Base-by-base conservation (phyloP, 306 rosid species). In the Pyrus bretschneideri region DNA sequence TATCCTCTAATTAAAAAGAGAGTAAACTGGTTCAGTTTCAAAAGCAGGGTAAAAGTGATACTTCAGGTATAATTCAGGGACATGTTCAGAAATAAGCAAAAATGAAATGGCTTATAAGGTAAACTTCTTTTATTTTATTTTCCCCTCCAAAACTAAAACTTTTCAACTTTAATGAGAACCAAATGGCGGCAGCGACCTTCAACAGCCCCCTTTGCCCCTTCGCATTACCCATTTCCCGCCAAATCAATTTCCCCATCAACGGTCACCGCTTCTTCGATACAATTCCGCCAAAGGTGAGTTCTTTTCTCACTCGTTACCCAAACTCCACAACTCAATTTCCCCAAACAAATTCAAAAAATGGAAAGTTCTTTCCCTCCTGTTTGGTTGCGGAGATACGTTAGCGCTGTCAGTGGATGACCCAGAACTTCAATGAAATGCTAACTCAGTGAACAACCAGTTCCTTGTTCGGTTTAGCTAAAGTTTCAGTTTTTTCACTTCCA, bases 191-290 rank as follows among this genome's bases (percentile, higher is more conserved):
- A 59, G 58, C 19, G 19, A 27, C 69, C 67, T 72, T 15, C 17
- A 40, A 29, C 75, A 74, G 4, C 69, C 78, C 74, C 60, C 3
- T 57, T 58, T 45, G 62, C 19, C 44, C 54, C 49, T 83, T 75
- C 66, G 14, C 72, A 11, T 1, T 64, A 35, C 51, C 69, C 72
- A 9, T 85, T 76, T 72, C 83, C 70, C 78, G 75, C 68, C 82
- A 65, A 64, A 78, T 31, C 25, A 30, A 9, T 66, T 52, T 69
- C 76, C 23, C n/a, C 7, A 0, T 14, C 65, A 55, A 38, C 57
- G 35, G 38, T 8, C 14, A n/a, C n/a, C n/a, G n/a, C n/a, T n/a
- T n/a, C n/a, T n/a, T n/a, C n/a, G n/a, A n/a, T n/a, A n/a, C n/a
- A n/a, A n/a, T n/a, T n/a, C n/a, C n/a, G n/a, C n/a, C n/a, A n/a